Base-by-base conservation (phyloP, 106 monocot genomes). In the Narthecium ossifragum region DNA sequence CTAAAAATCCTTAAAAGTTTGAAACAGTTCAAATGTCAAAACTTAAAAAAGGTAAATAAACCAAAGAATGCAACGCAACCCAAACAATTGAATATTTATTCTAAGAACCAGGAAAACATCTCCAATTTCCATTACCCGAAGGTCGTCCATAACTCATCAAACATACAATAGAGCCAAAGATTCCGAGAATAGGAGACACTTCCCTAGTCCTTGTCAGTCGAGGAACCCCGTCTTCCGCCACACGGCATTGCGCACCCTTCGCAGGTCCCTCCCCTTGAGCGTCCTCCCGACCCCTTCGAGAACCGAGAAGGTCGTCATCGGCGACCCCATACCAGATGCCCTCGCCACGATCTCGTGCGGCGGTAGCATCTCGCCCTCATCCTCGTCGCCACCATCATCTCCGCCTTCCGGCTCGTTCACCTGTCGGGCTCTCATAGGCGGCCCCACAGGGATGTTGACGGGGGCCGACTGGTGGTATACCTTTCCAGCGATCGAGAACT, bases 301-400 rank as follows among this genome's bases (percentile, higher is more conserved):
- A 47, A 89, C 80, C 13, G 88, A 89, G 74, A 84, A 80, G 11
- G 88, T 84, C 17, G 84, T 80, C 83, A 80, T 41, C 7, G 84
- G 84, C 40, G 80, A 84, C 0, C 49, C 76, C 38, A 39, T 70
- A 26, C 51, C 65, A 17, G 55, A 70, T 28, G 66, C 70, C 70
- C 88, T 52, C n/a, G 80, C 88, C 31, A 84, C 80, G 36, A 89
- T 89, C 72, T 89, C 88, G 51, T 89, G 88, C 0, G 88, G 88
- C 29, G 88, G 88, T 37, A 89, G 68, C 71, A 77, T 84, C 80
- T 72, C 81, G 20, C 78, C 77, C 2, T 77, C 76, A 8, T 65
- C 75, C 0, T 54, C 71, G 0, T 58, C 65, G 2, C 61, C 13
- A 51, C 57, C 66, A 1, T 50, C 69, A 10, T 48, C 55, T 4